Conservation (phyloP, 768 basidiomycete species). For the Mycena chlorophos region DNA sequence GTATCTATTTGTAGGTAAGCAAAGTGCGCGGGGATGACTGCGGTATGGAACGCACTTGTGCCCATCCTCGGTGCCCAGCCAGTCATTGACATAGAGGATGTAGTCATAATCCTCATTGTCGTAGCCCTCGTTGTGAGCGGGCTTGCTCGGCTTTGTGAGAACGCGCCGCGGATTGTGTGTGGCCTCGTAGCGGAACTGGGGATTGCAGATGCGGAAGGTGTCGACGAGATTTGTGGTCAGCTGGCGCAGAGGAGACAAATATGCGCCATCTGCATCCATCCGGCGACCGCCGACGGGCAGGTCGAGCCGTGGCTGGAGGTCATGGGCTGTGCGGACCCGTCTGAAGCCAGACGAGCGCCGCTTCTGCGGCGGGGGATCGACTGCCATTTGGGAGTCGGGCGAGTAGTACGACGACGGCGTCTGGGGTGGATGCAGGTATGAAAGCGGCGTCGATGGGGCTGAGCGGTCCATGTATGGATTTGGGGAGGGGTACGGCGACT, state of each 20-base stretch:
- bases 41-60: constrained; percentile 71
- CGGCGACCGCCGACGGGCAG: constrained; percentile 63
- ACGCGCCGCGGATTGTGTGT: constrained; percentile 94
- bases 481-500: constrained; percentile 48
- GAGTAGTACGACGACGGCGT: constrained; percentile 57
- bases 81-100: constrained; percentile 98
- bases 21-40: constrained; percentile 3
- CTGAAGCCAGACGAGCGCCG: constrained; percentile 77
- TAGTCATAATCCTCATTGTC: constrained; percentile 99
- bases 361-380: constrained; percentile 63
- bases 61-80: constrained; percentile 90
- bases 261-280: constrained; percentile 73
- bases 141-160: constrained; percentile 96
- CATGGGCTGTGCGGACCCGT: constrained; percentile 71
- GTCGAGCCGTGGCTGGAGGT: constrained; percentile 77
- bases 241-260: constrained; percentile 68
- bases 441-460: constrained; percentile 71
- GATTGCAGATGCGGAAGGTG: constrained; percentile 94
- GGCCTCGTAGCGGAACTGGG: constrained; percentile 92
- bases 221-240: constrained; percentile 86
- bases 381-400: constrained; percentile 69
- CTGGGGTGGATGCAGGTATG: constrained; percentile 56
- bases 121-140: constrained; percentile 92
- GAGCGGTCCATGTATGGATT: constrained; percentile 53
- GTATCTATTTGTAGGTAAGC: constrained; percentile 55